These are phyloP conservation scores for Endoconidiophora laricicola DNA, from an alignment of 2,329 filamentous ascomycete species.

Conservation along the genomic window DNA sequence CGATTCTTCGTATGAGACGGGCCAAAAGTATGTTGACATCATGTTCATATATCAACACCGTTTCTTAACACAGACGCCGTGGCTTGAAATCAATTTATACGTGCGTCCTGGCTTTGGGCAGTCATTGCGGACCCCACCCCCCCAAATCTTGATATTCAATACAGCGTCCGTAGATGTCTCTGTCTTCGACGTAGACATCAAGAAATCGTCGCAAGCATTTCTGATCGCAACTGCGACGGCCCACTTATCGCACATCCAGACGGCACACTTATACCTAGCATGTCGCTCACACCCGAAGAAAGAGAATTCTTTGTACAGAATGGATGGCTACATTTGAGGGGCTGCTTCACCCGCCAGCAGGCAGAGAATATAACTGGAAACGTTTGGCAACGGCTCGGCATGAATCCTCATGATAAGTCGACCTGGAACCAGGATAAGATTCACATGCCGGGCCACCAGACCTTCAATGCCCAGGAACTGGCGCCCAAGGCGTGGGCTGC, in stretches of 20 bases:
- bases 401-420: constrained; percentile 43
- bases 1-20: background rate
- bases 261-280: too few relatives aligned
- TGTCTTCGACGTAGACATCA: background rate
- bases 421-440: constrained; percentile 47
- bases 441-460: constrained; percentile 47
- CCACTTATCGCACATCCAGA: too few relatives aligned
- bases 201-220: background rate
- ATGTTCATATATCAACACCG: too few relatives aligned
- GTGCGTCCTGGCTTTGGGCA: background rate
- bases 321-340: constrained; percentile 22
- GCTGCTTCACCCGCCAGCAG: constrained; percentile 24
- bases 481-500: constrained; percentile 50
- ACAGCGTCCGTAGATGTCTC: background rate
- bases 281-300: constrained; percentile 21
- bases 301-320: constrained; percentile 26
- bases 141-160: constrained; percentile 1
- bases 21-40: constrained; percentile 8
- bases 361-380: constrained; percentile 21
- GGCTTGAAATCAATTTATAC: background rate
- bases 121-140: background rate
- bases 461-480: constrained; percentile 36
- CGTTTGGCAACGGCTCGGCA: constrained; percentile 50
- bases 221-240: background rate
- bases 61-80: background rate